Percentiles rank a stretch among this genome's conserved stretches.
phyloP scores from a whole-genome alignment of 495 filamentous ascomycete genomes.

The Aspergillus bertholletiae region DNA sequence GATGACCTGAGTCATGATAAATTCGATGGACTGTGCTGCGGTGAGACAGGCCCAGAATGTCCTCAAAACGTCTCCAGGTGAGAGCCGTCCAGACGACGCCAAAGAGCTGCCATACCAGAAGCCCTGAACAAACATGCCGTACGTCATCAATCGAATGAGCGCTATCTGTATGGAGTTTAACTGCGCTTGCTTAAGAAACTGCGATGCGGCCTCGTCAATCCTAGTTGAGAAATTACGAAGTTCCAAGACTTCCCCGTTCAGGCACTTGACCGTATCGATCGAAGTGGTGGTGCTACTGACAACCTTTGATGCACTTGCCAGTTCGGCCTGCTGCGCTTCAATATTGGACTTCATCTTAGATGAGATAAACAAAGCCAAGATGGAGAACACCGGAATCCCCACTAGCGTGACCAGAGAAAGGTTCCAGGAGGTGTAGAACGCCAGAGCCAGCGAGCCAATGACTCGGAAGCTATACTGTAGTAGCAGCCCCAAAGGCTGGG shows the following conservation, averaged over 20 bases:
- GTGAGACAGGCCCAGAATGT: constrained; percentile 81
- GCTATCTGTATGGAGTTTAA: constrained; percentile 67
- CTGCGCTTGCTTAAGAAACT: constrained; percentile 65
- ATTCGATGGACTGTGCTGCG: constrained; percentile 69
- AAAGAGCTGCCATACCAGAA: constrained; percentile 85
- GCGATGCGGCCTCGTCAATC: constrained; percentile 55
- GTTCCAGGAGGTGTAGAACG: constrained; percentile 77
- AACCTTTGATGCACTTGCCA: constrained; percentile 68
- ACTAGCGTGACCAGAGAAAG: constrained; percentile 80
- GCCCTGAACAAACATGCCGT: constrained; percentile 82
- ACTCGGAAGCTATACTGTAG: constrained; percentile 59
- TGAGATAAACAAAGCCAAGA: constrained; percentile 57
- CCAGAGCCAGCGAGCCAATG: constrained; percentile 61
- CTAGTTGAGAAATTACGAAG: constrained; percentile 56
- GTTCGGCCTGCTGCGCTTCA: constrained; percentile 62
- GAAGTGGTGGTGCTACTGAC: constrained; percentile 63
- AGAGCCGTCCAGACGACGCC: constrained; percentile 49
- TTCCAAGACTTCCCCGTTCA: constrained; percentile 75
- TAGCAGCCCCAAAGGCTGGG: constrained; percentile 70
- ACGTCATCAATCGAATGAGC: constrained; percentile 67
- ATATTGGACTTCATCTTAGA: constrained; percentile 61
- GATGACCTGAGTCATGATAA: constrained; percentile 70
- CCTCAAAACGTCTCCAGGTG: constrained; percentile 70
- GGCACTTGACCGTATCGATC: constrained; percentile 86
- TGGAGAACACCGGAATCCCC: constrained; percentile 64